Evolutionary conservation across 2,329 filamentous ascomycete genomes (phyloP).

Genomic region (Cercospora beticola): DNA sequence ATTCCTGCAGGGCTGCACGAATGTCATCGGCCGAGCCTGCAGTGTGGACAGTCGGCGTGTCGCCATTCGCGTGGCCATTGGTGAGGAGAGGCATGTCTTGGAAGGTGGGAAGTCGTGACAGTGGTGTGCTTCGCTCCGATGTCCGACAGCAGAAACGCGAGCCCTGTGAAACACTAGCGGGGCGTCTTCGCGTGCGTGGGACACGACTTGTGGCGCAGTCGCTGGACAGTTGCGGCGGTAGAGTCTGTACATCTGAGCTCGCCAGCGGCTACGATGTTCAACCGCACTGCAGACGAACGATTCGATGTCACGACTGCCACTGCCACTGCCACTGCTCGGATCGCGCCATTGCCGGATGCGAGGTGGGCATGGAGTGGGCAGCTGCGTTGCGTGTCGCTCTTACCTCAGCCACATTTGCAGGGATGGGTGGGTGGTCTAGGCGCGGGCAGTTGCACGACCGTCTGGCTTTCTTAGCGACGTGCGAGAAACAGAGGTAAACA

Average conservation of each 20-base stretch:
- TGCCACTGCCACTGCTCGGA: neutral
- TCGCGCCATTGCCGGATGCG: neutral
- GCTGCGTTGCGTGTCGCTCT: neutral
- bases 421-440: neutral
- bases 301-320: neutral
- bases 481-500: neutral
- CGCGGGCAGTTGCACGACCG: neutral
- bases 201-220: neutral
- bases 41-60: slow-evolving; percentile 58
- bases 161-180: neutral
- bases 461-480: neutral
- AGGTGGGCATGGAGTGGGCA: neutral
- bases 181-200: neutral
- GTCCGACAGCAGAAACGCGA: neutral
- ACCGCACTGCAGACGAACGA: neutral
- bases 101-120: neutral
- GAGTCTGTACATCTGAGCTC: neutral
- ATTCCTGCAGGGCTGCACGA: slow-evolving; percentile 69
- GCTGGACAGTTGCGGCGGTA: neutral
- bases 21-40: slow-evolving; percentile 77
- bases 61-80: neutral
- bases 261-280: neutral
- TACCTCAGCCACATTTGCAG: neutral
- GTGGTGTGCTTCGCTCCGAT: neutral
- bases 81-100: slow-evolving; percentile 11